Evolutionary conservation across 345 rosid species (phyloP).

Genomic region (Acer campestre): DNA sequence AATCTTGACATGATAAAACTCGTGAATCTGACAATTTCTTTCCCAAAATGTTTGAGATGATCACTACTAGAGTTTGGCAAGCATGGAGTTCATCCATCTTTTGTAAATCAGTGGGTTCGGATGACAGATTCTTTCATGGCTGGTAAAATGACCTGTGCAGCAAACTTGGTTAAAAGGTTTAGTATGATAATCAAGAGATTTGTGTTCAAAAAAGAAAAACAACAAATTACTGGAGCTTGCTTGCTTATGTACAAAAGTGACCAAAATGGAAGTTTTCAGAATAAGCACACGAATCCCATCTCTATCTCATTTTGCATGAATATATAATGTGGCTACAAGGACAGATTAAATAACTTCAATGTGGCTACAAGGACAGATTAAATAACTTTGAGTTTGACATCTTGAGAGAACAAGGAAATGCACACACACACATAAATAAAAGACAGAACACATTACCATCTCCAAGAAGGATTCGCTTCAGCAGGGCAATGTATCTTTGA

Average conservation of each 20-base stretch:
- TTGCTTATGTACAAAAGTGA: neutral
- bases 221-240: too few relatives aligned
- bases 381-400: too few relatives aligned
- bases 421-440: neutral
- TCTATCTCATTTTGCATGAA: neutral
- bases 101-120: conserved; percentile 41
- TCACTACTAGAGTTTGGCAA: conserved; percentile 55
- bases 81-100: conserved; percentile 64
- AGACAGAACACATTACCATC: conserved; percentile 59
- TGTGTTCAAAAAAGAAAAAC: too few relatives aligned
- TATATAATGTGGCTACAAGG: too few relatives aligned
- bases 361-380: too few relatives aligned
- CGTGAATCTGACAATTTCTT: conserved; percentile 36
- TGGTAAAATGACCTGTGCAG: conserved; percentile 67
- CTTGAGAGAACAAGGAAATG: neutral
- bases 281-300: neutral
- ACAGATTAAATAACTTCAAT: too few relatives aligned
- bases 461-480: conserved; percentile 78
- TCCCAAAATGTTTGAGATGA: conserved; percentile 45
- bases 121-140: conserved; percentile 61
- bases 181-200: neutral
- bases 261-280: neutral
- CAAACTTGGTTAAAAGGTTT: neutral
- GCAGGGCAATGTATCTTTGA: conserved; percentile 59
- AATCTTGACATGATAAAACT: conserved; percentile 32